Evolutionary conservation across 306 rosid genomes (phyloP).

Genomic region (Pyrus bretschneideri): DNA sequence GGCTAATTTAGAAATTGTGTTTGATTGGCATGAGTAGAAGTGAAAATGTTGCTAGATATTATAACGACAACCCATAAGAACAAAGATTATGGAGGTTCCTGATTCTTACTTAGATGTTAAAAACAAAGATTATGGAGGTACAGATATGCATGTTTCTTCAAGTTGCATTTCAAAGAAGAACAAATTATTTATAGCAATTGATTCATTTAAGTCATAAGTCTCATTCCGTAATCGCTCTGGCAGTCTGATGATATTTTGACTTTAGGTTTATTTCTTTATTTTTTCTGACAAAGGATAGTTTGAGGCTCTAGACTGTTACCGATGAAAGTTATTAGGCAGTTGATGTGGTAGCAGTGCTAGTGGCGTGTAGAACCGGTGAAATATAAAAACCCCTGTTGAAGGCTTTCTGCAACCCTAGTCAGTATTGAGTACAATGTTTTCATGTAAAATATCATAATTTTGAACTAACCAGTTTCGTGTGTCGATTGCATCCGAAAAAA

Average conservation of each 20-base stretch:
- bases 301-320: not conserved
- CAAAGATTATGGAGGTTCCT: slow-evolving; percentile 28
- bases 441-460: not conserved
- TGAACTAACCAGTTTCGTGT: not conserved
- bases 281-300: not conserved
- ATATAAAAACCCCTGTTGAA: not conserved
- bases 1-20: no score
- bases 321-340: not conserved
- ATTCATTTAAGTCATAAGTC: not conserved
- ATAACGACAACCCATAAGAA: no score
- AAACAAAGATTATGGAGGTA: slow-evolving; percentile 96
- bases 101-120: slow-evolving; percentile 90
- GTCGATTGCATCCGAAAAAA: not conserved
- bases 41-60: no score
- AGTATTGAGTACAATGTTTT: no score
- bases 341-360: not conserved
- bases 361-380: not conserved
- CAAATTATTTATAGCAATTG: not conserved
- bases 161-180: not conserved
- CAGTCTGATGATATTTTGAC: not conserved
- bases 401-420: not conserved
- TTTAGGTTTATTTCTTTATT: not conserved
- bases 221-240: not conserved
- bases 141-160: not conserved
- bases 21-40: no score